These are phyloP conservation scores for Trichoderma sp. DNA, from an alignment of 2,329 filamentous ascomycete genomes.

Conservation along the genomic window DNA sequence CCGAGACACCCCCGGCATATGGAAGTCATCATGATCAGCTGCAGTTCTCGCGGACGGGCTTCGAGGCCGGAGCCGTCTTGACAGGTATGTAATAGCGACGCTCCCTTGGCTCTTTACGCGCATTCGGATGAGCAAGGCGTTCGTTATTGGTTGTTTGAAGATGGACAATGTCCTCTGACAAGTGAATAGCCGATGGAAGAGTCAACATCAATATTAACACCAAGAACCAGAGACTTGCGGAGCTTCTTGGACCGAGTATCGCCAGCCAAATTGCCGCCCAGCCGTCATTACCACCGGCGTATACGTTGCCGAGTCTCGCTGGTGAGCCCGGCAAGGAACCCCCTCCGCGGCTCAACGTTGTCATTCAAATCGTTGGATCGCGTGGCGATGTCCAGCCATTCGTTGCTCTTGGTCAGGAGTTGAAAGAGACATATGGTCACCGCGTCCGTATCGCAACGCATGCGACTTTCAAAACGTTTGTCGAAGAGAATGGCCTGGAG, in stretches of 20 bases:
- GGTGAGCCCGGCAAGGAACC: conserved; percentile 61
- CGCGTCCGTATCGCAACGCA: conserved; percentile 76
- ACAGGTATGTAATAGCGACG: conserved; percentile 47
- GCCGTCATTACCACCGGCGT: conserved; percentile 62
- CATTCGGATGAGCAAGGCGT: neutral
- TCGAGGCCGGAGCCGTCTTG: conserved; percentile 63
- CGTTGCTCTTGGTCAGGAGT: conserved; percentile 65
- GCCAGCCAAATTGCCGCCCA: conserved; percentile 58
- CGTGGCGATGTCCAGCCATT: conserved; percentile 78
- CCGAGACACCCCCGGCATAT: conserved; percentile 59
- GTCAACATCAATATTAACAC: conserved; percentile 80
- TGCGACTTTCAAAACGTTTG: conserved; percentile 66
- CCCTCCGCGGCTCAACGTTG: conserved; percentile 66
- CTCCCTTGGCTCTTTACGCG: conserved; percentile 11
- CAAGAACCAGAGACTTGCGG: conserved; percentile 65
- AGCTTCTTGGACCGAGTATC: conserved; percentile 67
- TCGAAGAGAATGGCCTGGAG: conserved; percentile 70
- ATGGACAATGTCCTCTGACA: neutral
- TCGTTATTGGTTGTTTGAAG: neutral
- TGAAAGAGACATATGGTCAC: conserved; percentile 68
- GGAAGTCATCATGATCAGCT: conserved; percentile 59
- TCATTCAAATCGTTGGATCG: conserved; percentile 75
- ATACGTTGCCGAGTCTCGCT: conserved; percentile 73
- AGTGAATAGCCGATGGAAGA: conserved; percentile 67
- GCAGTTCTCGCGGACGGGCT: conserved; percentile 62